Evolutionary conservation across 345 rosid genomes (phyloP).

Genomic region (Kernera saxatilis): DNA sequence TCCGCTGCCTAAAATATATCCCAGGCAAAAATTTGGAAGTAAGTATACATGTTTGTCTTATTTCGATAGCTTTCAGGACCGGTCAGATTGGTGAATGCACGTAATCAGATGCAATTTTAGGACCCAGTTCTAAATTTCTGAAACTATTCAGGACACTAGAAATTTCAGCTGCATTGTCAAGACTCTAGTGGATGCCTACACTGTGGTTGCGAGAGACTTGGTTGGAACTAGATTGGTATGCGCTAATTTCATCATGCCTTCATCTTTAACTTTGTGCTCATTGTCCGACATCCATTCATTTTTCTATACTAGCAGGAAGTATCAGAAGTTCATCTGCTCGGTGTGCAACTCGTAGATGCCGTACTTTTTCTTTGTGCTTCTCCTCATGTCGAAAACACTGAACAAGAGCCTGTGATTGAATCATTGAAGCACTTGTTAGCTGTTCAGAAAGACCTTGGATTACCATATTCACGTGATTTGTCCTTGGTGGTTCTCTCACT

Average conservation of each 20-base stretch:
- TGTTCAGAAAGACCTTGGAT: constrained; percentile 59
- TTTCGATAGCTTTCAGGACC: too few relatives aligned
- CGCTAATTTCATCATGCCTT: constrained; percentile 10
- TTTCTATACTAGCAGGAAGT: constrained; percentile 38
- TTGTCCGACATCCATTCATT: not conserved
- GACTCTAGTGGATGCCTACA: constrained; percentile 55
- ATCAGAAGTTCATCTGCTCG: constrained; percentile 50
- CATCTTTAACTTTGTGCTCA: not conserved
- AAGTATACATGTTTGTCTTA: constrained; percentile 22
- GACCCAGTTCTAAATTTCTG: constrained; percentile 2
- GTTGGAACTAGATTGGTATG: constrained; percentile 50
- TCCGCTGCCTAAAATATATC: constrained; percentile 46
- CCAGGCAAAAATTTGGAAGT: constrained; percentile 48
- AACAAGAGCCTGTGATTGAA: constrained; percentile 47
- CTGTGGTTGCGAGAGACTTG: constrained; percentile 53
- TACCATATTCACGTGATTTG: constrained; percentile 46
- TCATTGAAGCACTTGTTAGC: constrained; percentile 52
- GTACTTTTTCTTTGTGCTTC: constrained; percentile 40
- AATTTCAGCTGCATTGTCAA: constrained; percentile 43
- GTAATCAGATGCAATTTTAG: not conserved
- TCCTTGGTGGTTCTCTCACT: constrained; percentile 52
- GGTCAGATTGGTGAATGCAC: not conserved
- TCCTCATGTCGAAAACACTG: constrained; percentile 36
- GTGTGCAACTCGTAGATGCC: constrained; percentile 51
- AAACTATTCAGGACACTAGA: constrained; percentile 50